phyloP scores from a whole-genome alignment of 1,139 yeast species.

The Saccharomyces hybrid region DNA sequence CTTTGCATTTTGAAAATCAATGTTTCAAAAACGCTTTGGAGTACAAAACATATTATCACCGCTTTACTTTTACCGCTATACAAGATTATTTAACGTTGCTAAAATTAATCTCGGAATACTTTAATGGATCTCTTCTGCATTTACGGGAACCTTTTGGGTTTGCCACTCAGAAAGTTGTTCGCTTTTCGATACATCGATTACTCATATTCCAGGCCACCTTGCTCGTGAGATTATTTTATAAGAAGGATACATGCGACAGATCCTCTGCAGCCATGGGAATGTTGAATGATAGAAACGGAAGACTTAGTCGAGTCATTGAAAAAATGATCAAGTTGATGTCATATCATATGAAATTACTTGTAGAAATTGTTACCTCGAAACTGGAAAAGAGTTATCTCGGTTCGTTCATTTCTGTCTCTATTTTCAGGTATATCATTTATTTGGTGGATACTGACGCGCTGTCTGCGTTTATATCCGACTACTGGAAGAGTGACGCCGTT shows the following conservation, averaged over 20 bases:
- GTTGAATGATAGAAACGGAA: background rate
- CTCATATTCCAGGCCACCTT: background rate
- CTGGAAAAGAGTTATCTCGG: background rate
- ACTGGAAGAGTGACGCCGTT: background rate
- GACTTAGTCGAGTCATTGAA: background rate
- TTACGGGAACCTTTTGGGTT: background rate
- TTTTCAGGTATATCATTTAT: background rate
- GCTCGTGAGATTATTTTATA: background rate
- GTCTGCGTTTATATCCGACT: background rate
- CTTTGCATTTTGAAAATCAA: slow-evolving; percentile 14
- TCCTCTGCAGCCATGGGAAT: background rate
- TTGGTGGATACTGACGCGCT: background rate
- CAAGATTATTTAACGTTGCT: background rate
- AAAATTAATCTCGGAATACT: background rate
- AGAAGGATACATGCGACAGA: background rate
- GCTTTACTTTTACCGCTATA: slow-evolving; percentile 7
- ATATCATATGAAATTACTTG: background rate
- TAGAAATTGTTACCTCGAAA: background rate
- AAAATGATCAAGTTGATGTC: background rate
- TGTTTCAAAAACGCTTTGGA: slow-evolving; percentile 4
- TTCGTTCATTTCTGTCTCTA: background rate
- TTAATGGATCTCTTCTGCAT: background rate
- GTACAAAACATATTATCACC: slow-evolving; percentile 10
- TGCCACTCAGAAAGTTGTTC: background rate
- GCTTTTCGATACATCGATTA: background rate